Conservation (phyloP, 192 early-diverging fungal genomes). For the Powellomyces hirtus region DNA sequence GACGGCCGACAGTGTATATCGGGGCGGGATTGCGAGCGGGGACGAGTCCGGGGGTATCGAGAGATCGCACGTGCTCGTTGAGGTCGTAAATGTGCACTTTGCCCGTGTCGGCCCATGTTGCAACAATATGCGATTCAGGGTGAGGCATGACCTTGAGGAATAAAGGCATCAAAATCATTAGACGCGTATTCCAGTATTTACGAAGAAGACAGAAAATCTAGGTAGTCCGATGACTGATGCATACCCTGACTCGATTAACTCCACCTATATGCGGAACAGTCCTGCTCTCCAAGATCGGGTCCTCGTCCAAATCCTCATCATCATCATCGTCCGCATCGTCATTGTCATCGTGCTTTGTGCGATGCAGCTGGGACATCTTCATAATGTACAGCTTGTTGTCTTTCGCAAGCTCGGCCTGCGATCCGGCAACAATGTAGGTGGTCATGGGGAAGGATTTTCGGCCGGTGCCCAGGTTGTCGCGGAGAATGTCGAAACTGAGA, state of each 20-base stretch:
- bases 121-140: slow-evolving; percentile 73
- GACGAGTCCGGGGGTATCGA: slow-evolving; percentile 79
- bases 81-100: slow-evolving; percentile 93
- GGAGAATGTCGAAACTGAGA: slow-evolving; percentile 92
- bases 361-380: slow-evolving; percentile 92
- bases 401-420: slow-evolving; percentile 77
- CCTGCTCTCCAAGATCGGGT: slow-evolving; percentile 86
- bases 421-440: slow-evolving; percentile 89
- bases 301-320: slow-evolving; percentile 88
- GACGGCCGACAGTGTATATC: slow-evolving; percentile 75
- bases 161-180: too few relatives aligned
- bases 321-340: slow-evolving; percentile 60
- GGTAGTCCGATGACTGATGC: too few relatives aligned
- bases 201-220: too few relatives aligned
- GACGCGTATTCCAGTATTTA: too few relatives aligned
- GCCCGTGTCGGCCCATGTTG: slow-evolving; percentile 94
- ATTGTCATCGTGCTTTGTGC: slow-evolving; percentile 87
- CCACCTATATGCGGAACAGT: slow-evolving; percentile 85
- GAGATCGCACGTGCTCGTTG: slow-evolving; percentile 62
- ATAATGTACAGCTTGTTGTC: slow-evolving; percentile 92
- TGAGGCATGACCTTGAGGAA: slow-evolving; percentile 59
- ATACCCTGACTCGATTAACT: slow-evolving; percentile 81
- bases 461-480: slow-evolving; percentile 77
- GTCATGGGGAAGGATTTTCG: slow-evolving; percentile 88
- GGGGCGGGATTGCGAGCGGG: slow-evolving; percentile 67